Evolutionary conservation across 1,284 basidiomycete species (phyloP), one percentile per base, ranked within the genome.

Genomic region (Cryptococcus floricola): DNA sequence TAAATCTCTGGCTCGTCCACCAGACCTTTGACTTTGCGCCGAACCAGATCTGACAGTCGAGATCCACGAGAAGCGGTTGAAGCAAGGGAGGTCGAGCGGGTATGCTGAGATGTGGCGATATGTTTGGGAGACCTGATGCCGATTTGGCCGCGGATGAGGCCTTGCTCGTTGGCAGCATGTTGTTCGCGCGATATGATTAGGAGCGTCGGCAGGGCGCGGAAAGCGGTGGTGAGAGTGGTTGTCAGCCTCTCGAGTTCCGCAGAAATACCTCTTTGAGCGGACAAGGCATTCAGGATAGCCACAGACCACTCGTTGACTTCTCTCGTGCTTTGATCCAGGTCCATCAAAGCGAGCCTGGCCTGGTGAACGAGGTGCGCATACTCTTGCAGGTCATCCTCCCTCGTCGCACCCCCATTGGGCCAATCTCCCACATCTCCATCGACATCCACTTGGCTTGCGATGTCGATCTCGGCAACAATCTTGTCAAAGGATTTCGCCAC

Each of bases 361-460:
- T 64, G 63, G 9, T 54, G 46, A 8, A 77, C 73, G 3, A 77
- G 63, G 45, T 70, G 65, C 23, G 54, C 57, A 50, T 76, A 77
- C 27, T 60, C 53, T 23, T 57, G 51, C 39, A 57, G 49, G 46
- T 68, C 66, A 37, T 69, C 66, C 27, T 65, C 60, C 13, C 54
- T 52, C 1, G 57, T 53, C 14, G 61, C 57, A 23, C 45, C 52
- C 6, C 53, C 43, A 27, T 50, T 49, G 4, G 53, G 46, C 10
- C 50, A 38, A 31, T 58, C 53, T 19, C 53, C 57, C 28, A 48
- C 37, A 47, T 73, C 69, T 6, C 72, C 71, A 50, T 78, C 76
- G 18, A 77, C 60, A 61, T 78, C 77, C 46, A 78, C 61, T 6
- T 58, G 60, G n/a, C 60, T 61, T 1, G 74, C 74, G 9, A 78